Evolutionary conservation across 1,284 basidiomycete genomes (phyloP), one percentile per base, ranked within the genome.

Genomic region (Xerocomus subilludens): DNA sequence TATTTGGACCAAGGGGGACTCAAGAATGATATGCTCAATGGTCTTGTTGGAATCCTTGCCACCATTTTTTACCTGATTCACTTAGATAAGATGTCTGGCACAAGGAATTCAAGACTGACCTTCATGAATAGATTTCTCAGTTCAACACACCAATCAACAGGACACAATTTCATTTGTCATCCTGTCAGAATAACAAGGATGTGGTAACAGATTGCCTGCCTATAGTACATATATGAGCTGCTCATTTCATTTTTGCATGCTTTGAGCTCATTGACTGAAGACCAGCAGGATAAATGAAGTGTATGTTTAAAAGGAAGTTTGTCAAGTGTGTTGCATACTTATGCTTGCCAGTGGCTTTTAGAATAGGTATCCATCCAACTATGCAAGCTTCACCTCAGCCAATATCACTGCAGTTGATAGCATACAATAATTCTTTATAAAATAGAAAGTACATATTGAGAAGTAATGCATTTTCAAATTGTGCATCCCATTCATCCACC

Each of bases 111-210:
- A 18, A 49, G 47, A 49, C 47, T 21, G 14, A 71, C 73, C 64
- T 75, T 82, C 11, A 63, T 78, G 35, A 79, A 80, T 2, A 80
- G 70, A n/a, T 82, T 81, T 21, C 76, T 77, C 0, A 75, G 67
- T 47, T 81, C 79, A 1, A 80, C 69, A 42, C 74, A 74, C 81
- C 80, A 82, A 33, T 82, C 77, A 2, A 80, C 70, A 4, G 45
- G 74, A 1, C 64, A 30, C 55, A 73, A 82, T 8, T 73, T 74
- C 20, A 66, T 74, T 14, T 32, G 4, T n/a, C 75, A 67, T 1
- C 78, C 74, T 0, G 77, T 81, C 0, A 74, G 81, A 35, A 81
- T 82, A 0, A 79, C 59, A 2, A 82, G 75, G 2, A 74, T 58
- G 49, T 79, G 77, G n/a, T 77, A 77, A 1, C 30, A 56, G 2